Base-by-base conservation (phyloP, 1,284 basidiomycete species). In the Heliocybe sulcata region DNA sequence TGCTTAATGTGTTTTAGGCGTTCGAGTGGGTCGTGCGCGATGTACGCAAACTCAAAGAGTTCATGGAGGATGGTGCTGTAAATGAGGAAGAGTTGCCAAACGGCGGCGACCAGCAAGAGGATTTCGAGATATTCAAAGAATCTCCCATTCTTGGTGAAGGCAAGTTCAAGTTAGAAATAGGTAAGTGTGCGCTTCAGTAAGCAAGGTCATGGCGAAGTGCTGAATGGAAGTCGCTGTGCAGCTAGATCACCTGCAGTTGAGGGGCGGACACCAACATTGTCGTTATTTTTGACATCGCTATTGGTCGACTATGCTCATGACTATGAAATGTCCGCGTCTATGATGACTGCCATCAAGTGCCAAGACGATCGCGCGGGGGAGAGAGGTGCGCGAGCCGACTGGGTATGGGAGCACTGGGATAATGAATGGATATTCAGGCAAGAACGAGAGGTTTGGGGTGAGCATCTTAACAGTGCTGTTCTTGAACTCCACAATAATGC, bases 321-420 rank as follows among this genome's bases (percentile, higher is more conserved):
- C 52, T 83, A 81, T 61, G 81, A 84, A 62, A 75, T 80, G 54
- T 75, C 74, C 16, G 77, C 83, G 1, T 80, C 83, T 9, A 86
- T 90, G 72, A 85, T 90, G 72, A 78, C 82, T 11, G 87, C 83
- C 12, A 82, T 90, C 59, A 87, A 86, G 63, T 82, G 79, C 52
- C 78, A 82, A 59, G 79, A 81, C 58, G 79, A 83, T 57, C 73
- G 78, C 45, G 70, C 72, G 9, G 86, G 85, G 11, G 79, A 82
- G 59, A 75, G 81, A 9, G 81, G 82, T 12, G 80, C 83, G 1
- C 81, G 85, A 35, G 74, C 83, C n/a, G 77, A 83, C 35, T 90
- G 85, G 83, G 71, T 83, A 26, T 90, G 87, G 87, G 82, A 86
- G 57, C 72, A 71, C 58, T 83, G 82, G 80, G 77, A 84, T 57